Conservation (phyloP, 495 filamentous ascomycete species). For the Xylaria grammica region DNA sequence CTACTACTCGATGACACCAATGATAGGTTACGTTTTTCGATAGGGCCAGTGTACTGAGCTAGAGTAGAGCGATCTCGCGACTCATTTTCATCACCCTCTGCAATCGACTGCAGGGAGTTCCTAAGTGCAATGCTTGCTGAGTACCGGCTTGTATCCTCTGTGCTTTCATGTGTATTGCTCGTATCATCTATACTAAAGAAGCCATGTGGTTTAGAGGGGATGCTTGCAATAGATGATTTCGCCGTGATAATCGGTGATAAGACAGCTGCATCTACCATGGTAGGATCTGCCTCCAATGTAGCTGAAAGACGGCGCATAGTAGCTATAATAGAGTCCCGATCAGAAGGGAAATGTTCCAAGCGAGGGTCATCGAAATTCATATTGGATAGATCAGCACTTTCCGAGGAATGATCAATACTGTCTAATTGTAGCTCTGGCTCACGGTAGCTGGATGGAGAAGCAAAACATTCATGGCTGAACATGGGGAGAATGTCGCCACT, state of each 20-base stretch:
- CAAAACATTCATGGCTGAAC: constrained; percentile 31
- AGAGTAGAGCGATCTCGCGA: neutral
- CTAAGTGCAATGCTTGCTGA: constrained; percentile 10
- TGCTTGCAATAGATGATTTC: neutral
- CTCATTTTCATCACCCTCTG: constrained; percentile 29
- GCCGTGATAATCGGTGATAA: constrained; percentile 37
- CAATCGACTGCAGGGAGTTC: constrained; percentile 29
- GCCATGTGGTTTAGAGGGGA: neutral
- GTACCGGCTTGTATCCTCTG: neutral
- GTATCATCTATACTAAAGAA: neutral
- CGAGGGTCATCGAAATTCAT: constrained; percentile 56
- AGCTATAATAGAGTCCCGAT: constrained; percentile 52
- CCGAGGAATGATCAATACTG: neutral
- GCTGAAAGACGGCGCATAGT: constrained; percentile 51
- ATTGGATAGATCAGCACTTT: constrained; percentile 27
- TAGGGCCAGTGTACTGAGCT: constrained; percentile 20
- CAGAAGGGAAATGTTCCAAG: constrained; percentile 56
- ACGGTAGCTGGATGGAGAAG: constrained; percentile 2
- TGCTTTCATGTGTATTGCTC: neutral
- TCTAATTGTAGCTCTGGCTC: neutral
- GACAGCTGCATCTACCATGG: constrained; percentile 42
- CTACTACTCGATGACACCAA: neutral
- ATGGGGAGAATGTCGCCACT: constrained; percentile 35
- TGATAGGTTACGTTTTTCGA: constrained; percentile 9
- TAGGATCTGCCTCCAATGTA: constrained; percentile 51